Evolutionary conservation across 2,329 filamentous ascomycete species (phyloP), one percentile per base, ranked within the genome.

Genomic region (Cryphonectria nitschkei): DNA sequence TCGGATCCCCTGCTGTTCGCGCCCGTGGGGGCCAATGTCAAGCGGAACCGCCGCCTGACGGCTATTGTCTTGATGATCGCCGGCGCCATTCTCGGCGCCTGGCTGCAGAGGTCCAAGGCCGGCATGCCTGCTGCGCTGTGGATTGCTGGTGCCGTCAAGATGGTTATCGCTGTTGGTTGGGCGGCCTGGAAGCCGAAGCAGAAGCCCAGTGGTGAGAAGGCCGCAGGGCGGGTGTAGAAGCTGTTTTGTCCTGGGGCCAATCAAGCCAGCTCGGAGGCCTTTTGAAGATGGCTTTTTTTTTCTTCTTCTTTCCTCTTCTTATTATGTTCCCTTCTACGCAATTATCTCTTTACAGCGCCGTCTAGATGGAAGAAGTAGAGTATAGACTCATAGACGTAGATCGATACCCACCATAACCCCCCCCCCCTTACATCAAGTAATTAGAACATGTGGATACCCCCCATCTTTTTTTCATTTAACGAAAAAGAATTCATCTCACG

Each of bases 1-100:
- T 85, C 84, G 62, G 87, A 88, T 75, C 83, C 83, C 14, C 76
- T 81, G 65, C 78, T 88, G 14, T 79, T 87, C n/a, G 82, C 80
- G 3, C 76, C 82, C 3, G 52, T 80, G 8, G 72, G 71, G 41
- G 77, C 83, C 46, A 88, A 88, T 69, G 79, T 81, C 32, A 86
- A 87, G 77, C 79, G 86, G 43, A 85, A 88, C 75, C 77, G 85
- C 52, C 79, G 86, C 32, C 79, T 84, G 37, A 76, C 79, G 1
- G 81, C 82, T 29, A 82, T 84, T 19, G 76, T 86, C 0, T 75
- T 86, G 6, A 76, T 86, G 34, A 74, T 87, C 16, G 74, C 74
- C 3, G 85, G 86, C 2, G 84, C 82, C 0, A 83, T 88, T 26
- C 78, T 77, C 3, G 84, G 83, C 34, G 85, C 82, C 1, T 87